phyloP scores from a whole-genome alignment of 2,329 filamentous ascomycete genomes.

The Aspergillus awamori region DNA sequence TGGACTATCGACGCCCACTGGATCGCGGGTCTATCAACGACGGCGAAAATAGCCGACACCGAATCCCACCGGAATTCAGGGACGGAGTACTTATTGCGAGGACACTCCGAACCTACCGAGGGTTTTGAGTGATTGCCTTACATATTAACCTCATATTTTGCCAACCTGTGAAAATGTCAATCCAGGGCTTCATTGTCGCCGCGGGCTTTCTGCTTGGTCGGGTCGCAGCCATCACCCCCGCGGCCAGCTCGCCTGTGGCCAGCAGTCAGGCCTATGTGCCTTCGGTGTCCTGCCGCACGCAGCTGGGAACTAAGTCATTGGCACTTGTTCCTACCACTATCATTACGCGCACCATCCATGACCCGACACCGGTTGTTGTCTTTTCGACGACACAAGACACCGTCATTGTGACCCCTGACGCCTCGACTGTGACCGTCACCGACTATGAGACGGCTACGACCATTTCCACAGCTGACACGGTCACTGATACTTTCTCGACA shows the following conservation, averaged over 20 bases:
- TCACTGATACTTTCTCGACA: neutral
- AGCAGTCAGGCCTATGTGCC: neutral
- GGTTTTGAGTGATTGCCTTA: neutral
- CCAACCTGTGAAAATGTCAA: neutral
- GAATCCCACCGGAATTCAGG: neutral
- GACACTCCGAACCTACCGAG: neutral
- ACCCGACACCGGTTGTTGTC: neutral
- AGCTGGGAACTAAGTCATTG: neutral
- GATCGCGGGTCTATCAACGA: neutral
- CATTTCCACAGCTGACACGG: neutral
- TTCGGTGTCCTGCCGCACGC: neutral
- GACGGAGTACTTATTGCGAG: neutral
- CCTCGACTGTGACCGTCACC: neutral
- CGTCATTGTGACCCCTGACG: neutral
- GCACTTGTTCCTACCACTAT: neutral
- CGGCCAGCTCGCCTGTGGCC: neutral
- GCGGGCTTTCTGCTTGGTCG: neutral
- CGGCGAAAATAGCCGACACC: slow-evolving; percentile 3
- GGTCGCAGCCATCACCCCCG: neutral
- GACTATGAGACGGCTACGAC: neutral
- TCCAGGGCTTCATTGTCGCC: neutral
- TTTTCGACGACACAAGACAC: neutral
- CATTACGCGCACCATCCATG: slow-evolving; percentile 1
- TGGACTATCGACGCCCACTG: neutral
- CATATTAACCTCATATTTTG: neutral